phyloP scores from a whole-genome alignment of 2,329 filamentous ascomycete genomes.

The Tolypocladium guangdongense region DNA sequence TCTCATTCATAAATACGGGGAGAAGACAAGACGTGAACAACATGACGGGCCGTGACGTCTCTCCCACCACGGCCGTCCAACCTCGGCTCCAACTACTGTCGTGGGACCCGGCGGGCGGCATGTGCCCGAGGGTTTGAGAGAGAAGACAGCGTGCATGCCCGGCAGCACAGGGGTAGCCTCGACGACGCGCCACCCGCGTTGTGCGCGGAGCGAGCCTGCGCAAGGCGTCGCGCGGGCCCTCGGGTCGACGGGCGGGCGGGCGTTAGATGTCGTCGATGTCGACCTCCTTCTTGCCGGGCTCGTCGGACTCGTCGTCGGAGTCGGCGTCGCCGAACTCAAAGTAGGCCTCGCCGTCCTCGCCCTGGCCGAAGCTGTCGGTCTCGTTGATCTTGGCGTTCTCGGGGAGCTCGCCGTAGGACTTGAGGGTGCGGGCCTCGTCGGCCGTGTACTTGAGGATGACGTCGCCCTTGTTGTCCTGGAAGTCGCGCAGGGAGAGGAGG shows the following conservation, averaged over 20 bases:
- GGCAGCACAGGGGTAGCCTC: background rate
- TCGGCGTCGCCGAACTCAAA: slow-evolving; percentile 98
- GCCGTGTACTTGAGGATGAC: slow-evolving; percentile 94
- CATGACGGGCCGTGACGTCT: slow-evolving; percentile 42
- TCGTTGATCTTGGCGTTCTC: slow-evolving; percentile 99
- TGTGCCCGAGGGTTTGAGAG: slow-evolving; percentile 36
- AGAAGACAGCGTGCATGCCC: slow-evolving; percentile 49
- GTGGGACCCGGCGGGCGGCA: slow-evolving; percentile 21
- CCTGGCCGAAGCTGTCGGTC: slow-evolving; percentile 86
- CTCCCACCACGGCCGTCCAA: slow-evolving; percentile 43
- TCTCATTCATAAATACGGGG: slow-evolving; percentile 13
- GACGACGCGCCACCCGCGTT: background rate
- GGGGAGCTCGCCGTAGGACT: slow-evolving; percentile 94
- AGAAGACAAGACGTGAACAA: slow-evolving; percentile 9
- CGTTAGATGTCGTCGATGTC: slow-evolving; percentile 93
- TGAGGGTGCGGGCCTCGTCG: slow-evolving; percentile 90
- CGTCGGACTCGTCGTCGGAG: slow-evolving; percentile 41
- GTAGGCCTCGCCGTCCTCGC: slow-evolving; percentile 89
- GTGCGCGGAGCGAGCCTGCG: background rate
- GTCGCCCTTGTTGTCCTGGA: slow-evolving; percentile 92
- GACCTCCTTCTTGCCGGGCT: slow-evolving; percentile 62
- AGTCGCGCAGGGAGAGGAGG: slow-evolving; percentile 76
- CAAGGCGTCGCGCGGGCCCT: background rate
- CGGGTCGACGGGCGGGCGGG: background rate
- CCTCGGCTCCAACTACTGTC: slow-evolving; percentile 34